phyloP scores from a whole-genome alignment of 2,329 filamentous ascomycete species.

The Phyllosticta citrichinensis region DNA sequence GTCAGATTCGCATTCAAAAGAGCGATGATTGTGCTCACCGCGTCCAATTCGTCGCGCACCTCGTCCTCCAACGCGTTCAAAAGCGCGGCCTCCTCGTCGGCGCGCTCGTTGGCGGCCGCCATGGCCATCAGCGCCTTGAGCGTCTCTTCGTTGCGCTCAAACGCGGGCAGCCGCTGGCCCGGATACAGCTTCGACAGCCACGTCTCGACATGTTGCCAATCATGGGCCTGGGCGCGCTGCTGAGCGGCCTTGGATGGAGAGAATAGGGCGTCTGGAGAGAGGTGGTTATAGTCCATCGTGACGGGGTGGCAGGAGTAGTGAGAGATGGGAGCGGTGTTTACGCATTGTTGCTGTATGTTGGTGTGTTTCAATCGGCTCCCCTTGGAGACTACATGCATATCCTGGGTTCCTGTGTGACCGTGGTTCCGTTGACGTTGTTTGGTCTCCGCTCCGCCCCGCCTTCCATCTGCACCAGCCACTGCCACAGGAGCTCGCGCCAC shows the following conservation, averaged over 20 bases:
- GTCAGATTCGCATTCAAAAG: not conserved
- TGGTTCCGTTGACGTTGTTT: no score
- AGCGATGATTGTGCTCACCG: constrained; percentile 17
- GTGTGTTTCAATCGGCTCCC: no score
- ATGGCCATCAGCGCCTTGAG: constrained; percentile 64
- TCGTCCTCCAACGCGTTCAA: constrained; percentile 43
- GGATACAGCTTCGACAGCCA: constrained; percentile 67
- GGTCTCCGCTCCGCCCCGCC: no score
- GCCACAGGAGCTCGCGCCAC: no score
- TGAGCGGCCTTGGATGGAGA: constrained; percentile 58
- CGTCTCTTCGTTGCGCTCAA: constrained; percentile 82
- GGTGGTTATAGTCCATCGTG: constrained; percentile 15
- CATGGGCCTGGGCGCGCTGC: constrained; percentile 72
- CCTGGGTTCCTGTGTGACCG: no score
- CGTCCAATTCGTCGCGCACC: constrained; percentile 32
- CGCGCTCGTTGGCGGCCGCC: constrained; percentile 64
- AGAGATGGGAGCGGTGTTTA: no score
- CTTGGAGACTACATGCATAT: no score
- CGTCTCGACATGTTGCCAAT: constrained; percentile 79
- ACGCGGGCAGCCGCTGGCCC: constrained; percentile 54
- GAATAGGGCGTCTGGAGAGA: constrained; percentile 38
- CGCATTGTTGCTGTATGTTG: no score
- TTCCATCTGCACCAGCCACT: no score
- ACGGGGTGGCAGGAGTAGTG: no score
- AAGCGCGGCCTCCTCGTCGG: constrained; percentile 58